Percentiles rank a stretch among this genome's conserved stretches.
phyloP scores from a whole-genome alignment of 2,329 filamentous ascomycete genomes.

The Cryphonectria carpinicola region DNA sequence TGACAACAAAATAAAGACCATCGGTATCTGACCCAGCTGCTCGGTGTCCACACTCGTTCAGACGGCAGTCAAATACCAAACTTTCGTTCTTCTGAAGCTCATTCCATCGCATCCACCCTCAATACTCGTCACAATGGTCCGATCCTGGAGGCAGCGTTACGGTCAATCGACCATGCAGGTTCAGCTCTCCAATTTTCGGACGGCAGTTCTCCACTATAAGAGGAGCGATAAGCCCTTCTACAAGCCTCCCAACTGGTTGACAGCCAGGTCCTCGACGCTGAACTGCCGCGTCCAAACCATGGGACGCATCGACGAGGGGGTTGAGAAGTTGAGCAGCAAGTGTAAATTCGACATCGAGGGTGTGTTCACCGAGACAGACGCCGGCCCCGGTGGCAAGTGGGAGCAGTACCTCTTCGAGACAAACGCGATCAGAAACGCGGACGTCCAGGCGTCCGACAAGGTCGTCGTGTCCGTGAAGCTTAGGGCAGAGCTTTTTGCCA shows the following conservation, averaged over 20 bases:
- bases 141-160: constrained; percentile 2
- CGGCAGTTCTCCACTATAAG: not conserved
- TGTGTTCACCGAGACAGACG: constrained; percentile 3
- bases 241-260: not conserved
- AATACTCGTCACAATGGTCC: not conserved
- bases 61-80: not conserved
- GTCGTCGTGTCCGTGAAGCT: constrained; percentile 1
- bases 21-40: not conserved
- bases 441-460: not conserved
- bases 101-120: not conserved
- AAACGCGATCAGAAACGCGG: not conserved
- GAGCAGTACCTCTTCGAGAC: not conserved
- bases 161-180: not conserved
- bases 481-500: not conserved
- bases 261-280: not conserved
- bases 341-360: not conserved
- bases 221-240: no score
- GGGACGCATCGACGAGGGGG: not conserved
- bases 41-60: not conserved
- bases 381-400: constrained; percentile 19
- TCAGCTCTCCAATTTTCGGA: not conserved
- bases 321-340: not conserved
- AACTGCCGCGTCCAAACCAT: not conserved
- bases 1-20: not conserved
- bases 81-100: not conserved